Percentiles rank a stretch among this genome's conserved stretches.
phyloP scores from a whole-genome alignment of 768 basidiomycete species.

The Boletus reticuloceps region DNA sequence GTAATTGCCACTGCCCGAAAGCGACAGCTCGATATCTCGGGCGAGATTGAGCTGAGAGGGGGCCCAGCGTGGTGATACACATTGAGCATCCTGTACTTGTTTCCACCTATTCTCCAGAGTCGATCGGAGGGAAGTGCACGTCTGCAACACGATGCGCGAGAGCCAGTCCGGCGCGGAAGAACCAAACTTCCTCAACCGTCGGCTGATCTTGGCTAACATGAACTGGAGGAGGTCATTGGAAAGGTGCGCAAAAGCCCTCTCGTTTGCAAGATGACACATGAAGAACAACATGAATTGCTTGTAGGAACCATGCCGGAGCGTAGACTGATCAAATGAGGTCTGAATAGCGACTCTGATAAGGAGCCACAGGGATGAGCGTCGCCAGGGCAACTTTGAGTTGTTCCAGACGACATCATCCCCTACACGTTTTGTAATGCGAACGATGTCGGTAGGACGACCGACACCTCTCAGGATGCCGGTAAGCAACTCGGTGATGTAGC shows the following conservation, averaged over 20 bases:
- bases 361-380: slow-evolving; percentile 51
- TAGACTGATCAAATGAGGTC: slow-evolving; percentile 29
- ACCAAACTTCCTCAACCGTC: slow-evolving; percentile 38
- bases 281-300: slow-evolving; percentile 36
- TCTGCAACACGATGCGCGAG: not conserved
- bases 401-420: slow-evolving; percentile 47
- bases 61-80: slow-evolving; percentile 28
- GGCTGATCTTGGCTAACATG: slow-evolving; percentile 37
- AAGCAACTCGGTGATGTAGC: slow-evolving; percentile 49
- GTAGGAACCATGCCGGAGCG: slow-evolving; percentile 18
- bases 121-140: slow-evolving; percentile 14
- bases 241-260: not conserved
- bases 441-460: slow-evolving; percentile 28
- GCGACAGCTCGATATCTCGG: slow-evolving; percentile 34
- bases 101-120: slow-evolving; percentile 37
- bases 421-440: slow-evolving; percentile 40
- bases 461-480: slow-evolving; percentile 45
- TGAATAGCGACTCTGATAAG: slow-evolving; percentile 46
- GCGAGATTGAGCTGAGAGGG: slow-evolving; percentile 27
- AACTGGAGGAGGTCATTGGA: slow-evolving; percentile 36
- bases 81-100: slow-evolving; percentile 27
- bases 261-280: slow-evolving; percentile 16
- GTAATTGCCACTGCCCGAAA: slow-evolving; percentile 30
- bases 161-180: slow-evolving; percentile 16
- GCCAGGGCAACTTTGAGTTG: slow-evolving; percentile 41